phyloP scores from a whole-genome alignment of 2,329 filamentous ascomycete species.

The Laburnicola sp. region DNA sequence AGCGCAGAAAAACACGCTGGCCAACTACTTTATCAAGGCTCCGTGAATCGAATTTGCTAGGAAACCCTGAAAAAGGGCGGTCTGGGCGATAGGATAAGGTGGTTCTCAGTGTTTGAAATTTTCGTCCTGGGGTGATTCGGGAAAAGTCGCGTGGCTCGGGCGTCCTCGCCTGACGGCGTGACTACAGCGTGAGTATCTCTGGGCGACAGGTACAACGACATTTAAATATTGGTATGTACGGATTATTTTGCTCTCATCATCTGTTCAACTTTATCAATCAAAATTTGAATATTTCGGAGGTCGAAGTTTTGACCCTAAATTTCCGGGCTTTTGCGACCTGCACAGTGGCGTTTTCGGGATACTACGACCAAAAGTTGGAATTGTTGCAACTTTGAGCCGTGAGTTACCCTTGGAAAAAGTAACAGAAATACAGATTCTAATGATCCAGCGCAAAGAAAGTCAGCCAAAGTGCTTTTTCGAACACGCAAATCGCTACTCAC shows the following conservation, averaged over 20 bases:
- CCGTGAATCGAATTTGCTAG: background rate
- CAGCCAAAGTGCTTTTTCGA: too few species aligned
- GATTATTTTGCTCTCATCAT: too few species aligned
- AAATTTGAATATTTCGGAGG: too few species aligned
- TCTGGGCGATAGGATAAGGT: background rate
- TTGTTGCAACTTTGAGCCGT: too few species aligned
- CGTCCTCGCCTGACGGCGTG: slow-evolving; percentile 7
- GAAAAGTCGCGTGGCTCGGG: slow-evolving; percentile 6
- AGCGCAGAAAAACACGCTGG: slow-evolving; percentile 38
- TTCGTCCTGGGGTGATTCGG: slow-evolving; percentile 8
- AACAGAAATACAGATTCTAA: too few species aligned
- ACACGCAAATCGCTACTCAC: too few species aligned
- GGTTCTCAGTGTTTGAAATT: background rate
- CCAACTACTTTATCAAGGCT: slow-evolving; percentile 37
- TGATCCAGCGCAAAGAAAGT: too few species aligned
- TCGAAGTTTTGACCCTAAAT: too few species aligned
- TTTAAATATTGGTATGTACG: background rate
- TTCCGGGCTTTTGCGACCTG: too few species aligned
- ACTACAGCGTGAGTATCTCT: background rate
- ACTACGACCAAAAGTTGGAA: background rate
- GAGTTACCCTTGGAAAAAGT: too few species aligned
- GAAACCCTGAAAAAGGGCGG: background rate
- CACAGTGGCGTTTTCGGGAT: too few species aligned
- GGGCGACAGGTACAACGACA: background rate
- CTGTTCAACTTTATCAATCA: too few species aligned